These are phyloP conservation scores for Zalaria obscura DNA, from an alignment of 2,329 filamentous ascomycete genomes.

Conservation along the genomic window DNA sequence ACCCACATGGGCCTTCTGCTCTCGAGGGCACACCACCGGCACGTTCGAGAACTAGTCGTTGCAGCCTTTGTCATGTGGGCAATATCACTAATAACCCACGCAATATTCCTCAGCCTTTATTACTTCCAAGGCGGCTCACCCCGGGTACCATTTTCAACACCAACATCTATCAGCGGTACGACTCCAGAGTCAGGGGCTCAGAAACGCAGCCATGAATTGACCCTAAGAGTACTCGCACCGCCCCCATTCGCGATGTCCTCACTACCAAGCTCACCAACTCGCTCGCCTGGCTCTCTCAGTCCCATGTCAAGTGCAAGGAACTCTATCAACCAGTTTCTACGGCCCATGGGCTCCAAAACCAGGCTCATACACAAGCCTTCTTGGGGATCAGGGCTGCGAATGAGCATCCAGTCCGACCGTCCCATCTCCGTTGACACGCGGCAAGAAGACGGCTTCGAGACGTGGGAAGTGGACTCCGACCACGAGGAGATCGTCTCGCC, in stretches of 20 bases:
- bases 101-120: conserved; percentile 13
- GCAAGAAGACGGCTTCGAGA: conserved; percentile 50
- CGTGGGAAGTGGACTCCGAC: conserved; percentile 53
- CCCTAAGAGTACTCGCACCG: background rate
- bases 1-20: background rate
- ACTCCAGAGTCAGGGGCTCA: background rate
- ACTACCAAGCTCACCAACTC: conserved; percentile 9
- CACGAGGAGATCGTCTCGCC: conserved; percentile 36
- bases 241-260: conserved; percentile 1
- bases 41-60: conserved; percentile 5
- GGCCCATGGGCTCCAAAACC: conserved; percentile 24
- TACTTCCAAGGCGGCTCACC: conserved; percentile 4
- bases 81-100: conserved; percentile 12
- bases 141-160: background rate
- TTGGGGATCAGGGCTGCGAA: conserved; percentile 3
- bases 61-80: conserved; percentile 14
- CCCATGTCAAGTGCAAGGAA: conserved; percentile 11
- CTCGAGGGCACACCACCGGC: conserved; percentile 1
- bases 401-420: conserved; percentile 16
- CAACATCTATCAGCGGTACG: conserved; percentile 1
- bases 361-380: conserved; percentile 30
- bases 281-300: conserved; percentile 7
- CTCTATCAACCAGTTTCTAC: conserved; percentile 20
- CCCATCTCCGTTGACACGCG: conserved; percentile 19
- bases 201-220: background rate